A percentile compares a stretch with the other conserved stretches of the same genome.
phyloP scores from a whole-genome alignment of 139 green algal species.

The Zygnema circumcarinatum region DNA sequence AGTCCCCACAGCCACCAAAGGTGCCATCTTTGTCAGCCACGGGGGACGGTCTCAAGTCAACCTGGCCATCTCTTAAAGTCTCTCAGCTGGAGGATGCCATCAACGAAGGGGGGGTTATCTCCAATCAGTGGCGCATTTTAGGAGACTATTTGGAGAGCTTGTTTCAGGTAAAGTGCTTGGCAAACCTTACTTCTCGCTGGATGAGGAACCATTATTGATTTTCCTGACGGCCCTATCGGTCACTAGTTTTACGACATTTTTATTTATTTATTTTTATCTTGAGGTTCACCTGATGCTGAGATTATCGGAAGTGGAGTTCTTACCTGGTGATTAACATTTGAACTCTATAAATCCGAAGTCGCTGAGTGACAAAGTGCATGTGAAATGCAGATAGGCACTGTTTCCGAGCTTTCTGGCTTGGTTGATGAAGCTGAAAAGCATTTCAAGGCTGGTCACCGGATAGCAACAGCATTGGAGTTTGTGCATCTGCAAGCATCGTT shows the following conservation, averaged over 20 bases:
- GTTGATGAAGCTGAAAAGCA: constrained; percentile 27
- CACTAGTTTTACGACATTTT: too few relatives aligned
- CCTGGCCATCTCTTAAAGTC: background rate
- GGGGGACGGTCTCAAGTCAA: background rate
- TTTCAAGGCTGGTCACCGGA: constrained; percentile 1
- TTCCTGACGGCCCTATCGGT: too few relatives aligned
- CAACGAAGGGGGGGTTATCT: background rate
- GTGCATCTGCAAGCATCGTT: constrained; percentile 5
- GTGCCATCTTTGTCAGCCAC: background rate
- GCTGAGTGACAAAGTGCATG: too few relatives aligned
- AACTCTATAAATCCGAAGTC: too few relatives aligned
- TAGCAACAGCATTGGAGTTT: background rate
- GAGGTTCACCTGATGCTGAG: too few relatives aligned
- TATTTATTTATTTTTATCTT: too few relatives aligned
- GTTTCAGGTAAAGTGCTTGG: constrained; percentile 8
- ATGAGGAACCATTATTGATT: too few relatives aligned
- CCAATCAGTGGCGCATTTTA: constrained; percentile 33
- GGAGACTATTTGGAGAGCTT: constrained; percentile 44
- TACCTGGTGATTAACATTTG: too few relatives aligned
- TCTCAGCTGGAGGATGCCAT: background rate
- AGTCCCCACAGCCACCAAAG: too few relatives aligned
- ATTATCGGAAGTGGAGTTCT: too few relatives aligned
- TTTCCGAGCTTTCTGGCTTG: constrained; percentile 22
- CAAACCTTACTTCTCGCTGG: too few relatives aligned
- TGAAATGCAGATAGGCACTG: constrained; percentile 18